Base-by-base conservation (phyloP, 169 alveolate species). In the Theileria sp. region DNA sequence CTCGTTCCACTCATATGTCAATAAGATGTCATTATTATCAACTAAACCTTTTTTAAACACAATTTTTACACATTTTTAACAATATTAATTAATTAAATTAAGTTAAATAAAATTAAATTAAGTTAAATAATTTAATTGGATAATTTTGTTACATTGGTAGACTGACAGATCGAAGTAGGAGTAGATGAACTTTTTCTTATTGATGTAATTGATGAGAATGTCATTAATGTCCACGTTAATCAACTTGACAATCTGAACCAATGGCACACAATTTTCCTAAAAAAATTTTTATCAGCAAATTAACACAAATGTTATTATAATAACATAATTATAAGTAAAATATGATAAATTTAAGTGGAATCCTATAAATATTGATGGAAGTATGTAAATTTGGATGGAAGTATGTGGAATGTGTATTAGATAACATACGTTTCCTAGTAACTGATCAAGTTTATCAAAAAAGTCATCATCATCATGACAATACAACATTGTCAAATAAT, bases 1-100 rank as follows among this genome's bases (percentile, higher is more conserved):
- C 67, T 25, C 34, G 32, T 58, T 58, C 67, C 67, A 58, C 67
- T 58, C 67, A 58, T 58, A 58, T 28, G 28, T 25, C 32, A 58
- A 17, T 9, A 58, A n/a, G 5, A 58, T 25, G 10, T 25, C 67
- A n/a, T 25, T 25, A 25, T 58, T 58, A 58, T 58, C 34, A 58
- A 58, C 34, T 58, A 21, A 21, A 10, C 9, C 26, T 6, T 5
- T 6, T 56, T 56, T 56, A 6, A 56, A 21, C 12, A n/a, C n/a
- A n/a, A n/a, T 21, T 21, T 17, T 56, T 56, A 21, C 12, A 25
- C 34, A 54, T 25, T 21, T 25, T 21, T 58, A 58, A 58, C 67
- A 6, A 21, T 3, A 6, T 21, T 13, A 8, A 8, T 15, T 0
- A 25, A 9, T 58, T 58, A 0, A 58, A 19, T 6, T 58, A 21